These are phyloP conservation scores for Lentinula boryana DNA, from an alignment of 768 basidiomycete genomes.

Conservation along the genomic window DNA sequence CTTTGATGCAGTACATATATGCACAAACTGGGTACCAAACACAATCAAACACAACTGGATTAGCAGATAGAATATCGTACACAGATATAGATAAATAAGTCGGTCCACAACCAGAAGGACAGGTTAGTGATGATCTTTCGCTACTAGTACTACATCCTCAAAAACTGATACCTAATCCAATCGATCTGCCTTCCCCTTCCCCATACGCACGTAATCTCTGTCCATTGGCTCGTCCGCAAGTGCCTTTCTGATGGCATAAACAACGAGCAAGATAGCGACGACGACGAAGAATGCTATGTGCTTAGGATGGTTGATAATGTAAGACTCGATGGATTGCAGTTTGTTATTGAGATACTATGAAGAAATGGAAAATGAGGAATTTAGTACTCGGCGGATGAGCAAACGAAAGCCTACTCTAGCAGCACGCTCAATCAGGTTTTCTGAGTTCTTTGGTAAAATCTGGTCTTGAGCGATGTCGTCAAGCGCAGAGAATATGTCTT, in stretches of 20 bases:
- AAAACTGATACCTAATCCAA: background rate
- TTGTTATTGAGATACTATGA: conserved; percentile 36
- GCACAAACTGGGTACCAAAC: no score
- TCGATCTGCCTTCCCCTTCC: conserved; percentile 16
- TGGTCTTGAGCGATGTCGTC: conserved; percentile 55
- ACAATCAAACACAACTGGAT: no score
- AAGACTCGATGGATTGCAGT: conserved; percentile 29
- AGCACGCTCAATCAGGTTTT: conserved; percentile 61
- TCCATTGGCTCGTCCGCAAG: conserved; percentile 18
- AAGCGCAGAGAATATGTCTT: conserved; percentile 60
- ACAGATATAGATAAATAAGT: background rate
- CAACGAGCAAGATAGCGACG: conserved; percentile 20
- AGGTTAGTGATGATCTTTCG: no score
- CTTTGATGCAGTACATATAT: no score
- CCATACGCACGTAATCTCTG: conserved; percentile 11
- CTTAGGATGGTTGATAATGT: conserved; percentile 28
- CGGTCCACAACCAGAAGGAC: background rate
- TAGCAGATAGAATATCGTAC: background rate
- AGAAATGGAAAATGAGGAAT: background rate
- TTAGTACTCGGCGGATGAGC: background rate
- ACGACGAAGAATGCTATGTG: conserved; percentile 26
- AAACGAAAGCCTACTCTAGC: conserved; percentile 41
- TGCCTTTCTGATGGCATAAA: conserved; percentile 20
- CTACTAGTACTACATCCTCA: no score
- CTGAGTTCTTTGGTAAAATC: conserved; percentile 54